Evolutionary conservation across 192 early-diverging fungal genomes (phyloP), one percentile per base, ranked within the genome.

Genomic region (Umbelopsis sp.): DNA sequence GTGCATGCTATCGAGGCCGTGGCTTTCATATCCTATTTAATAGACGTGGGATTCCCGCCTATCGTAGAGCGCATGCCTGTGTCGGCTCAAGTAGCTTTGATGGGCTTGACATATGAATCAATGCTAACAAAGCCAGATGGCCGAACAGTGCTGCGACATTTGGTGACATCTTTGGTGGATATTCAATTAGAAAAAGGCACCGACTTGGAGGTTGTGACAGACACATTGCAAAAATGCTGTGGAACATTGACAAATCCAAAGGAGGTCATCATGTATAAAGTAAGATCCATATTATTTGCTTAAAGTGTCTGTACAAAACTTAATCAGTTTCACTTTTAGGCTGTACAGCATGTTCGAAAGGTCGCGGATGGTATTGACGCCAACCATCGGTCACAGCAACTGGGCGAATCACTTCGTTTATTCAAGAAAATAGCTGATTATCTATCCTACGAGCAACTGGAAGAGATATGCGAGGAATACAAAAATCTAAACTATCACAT

Each of bases 401-500:
- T 61, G 8, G 25, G 27, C 2, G 30, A 61, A 7, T 61, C 55
- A 35, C 55, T 61, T 13, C 27, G 15, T 2, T 4, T 61, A 7
- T 61, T 61, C 30, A 61, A 61, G 15, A 61, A 61, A 35, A 61
- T 61, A 61, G 55, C 55, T 1, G 55, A 37, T 25, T 61, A 61
- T 35, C 30, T 61, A 16, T 61, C 55, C 25, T 61, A 61, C 55
- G 55, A 61, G 30, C 55, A 61, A 18, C 30, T 61, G 1, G 23
- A 61, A 35, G 55, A 61, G 33, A 61, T 61, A 4, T 61, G 55
- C 33, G 55, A 61, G 13, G 55, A 30, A 27, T 61, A 61, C 30
- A 61, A 61, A 35, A 61, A 61, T 68, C 7, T 73, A 85, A 41
- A 80, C 73, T 20, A 91, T 91, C 74, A 81, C 86, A 3, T 68